Evolutionary conservation across 495 filamentous ascomycete genomes (phyloP), one percentile per base, ranked within the genome.

Genomic region (Niebla homalea): DNA sequence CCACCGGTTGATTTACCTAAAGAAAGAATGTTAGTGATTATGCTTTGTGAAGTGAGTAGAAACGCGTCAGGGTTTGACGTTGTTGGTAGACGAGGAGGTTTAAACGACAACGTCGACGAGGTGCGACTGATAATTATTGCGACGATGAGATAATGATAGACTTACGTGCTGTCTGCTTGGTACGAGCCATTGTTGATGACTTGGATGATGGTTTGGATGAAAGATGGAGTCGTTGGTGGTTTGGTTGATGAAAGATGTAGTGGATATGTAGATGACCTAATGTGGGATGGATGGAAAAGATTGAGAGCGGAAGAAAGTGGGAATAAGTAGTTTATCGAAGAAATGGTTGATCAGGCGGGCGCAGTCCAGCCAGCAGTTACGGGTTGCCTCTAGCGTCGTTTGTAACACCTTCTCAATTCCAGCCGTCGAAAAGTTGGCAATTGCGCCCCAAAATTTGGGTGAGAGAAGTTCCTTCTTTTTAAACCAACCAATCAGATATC

Each of bases 151-250:
- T 48, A 47, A 52, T 36, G 20, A 50, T 57, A 29, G 50, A 80
- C 81, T 81, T 86, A 83, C 92, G 92, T 69, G 92, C 92, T 72
- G 92, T 98, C 76, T 98, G 92, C 86, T 98, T 99, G 62, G 92
- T 99, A 70, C 92, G 87, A 65, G 92, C 92, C 92, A 99, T 98
- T 76, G 68, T 77, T 61, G 60, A 54, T 61, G 68, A 66, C 65
- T 52, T 58, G 53, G 49, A 37, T 55, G 64, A 58, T 59, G 63
- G 26, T 50, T 35, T 25, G 12, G 38, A 46, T 40, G 47, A 26
- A 43, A 48, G 36, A 50, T 58, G 59, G 52, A 54, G 62, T 68
- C 70, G 65, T 67, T 5, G 56, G 49, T 57, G 47, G 59, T 54
- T n/a, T 59, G 66, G 59, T 69, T 58, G 61, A 61, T 58, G 58